These are phyloP conservation scores for Marasmius fiardii DNA, from an alignment of 1,284 basidiomycete genomes.

Conservation along the genomic window DNA sequence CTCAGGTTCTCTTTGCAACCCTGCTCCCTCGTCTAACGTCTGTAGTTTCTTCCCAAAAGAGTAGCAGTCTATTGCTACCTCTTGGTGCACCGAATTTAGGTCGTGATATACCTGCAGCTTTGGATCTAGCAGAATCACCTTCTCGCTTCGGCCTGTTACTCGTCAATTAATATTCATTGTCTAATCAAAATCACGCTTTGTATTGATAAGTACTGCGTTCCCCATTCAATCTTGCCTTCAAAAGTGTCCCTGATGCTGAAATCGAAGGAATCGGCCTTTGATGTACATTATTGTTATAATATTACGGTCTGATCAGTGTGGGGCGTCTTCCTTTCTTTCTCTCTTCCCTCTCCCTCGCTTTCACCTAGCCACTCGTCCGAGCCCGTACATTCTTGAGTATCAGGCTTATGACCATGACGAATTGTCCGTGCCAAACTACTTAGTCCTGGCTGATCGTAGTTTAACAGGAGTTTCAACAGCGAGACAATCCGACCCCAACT, in stretches of 20 bases:
- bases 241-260: no score
- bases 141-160: slow-evolving; percentile 48
- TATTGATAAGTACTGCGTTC: no score
- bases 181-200: no score
- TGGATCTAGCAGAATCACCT: slow-evolving; percentile 53
- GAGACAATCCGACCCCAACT: slow-evolving; percentile 5
- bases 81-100: slow-evolving; percentile 42
- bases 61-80: slow-evolving; percentile 32
- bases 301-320: no score
- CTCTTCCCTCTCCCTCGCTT: not conserved
- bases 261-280: no score
- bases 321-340: not conserved
- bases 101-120: slow-evolving; percentile 38
- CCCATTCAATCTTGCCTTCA: no score
- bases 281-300: no score
- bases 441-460: not conserved
- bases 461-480: not conserved
- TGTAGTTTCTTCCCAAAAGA: slow-evolving; percentile 19
- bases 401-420: not conserved
- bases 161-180: slow-evolving; percentile 21
- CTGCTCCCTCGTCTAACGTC: slow-evolving; percentile 33
- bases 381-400: not conserved
- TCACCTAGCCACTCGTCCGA: no score
- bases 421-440: not conserved
- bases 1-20: slow-evolving; percentile 45